phyloP scores from a whole-genome alignment of 1,139 yeast genomes.

The Yamadazyma spencermartinsiae region DNA sequence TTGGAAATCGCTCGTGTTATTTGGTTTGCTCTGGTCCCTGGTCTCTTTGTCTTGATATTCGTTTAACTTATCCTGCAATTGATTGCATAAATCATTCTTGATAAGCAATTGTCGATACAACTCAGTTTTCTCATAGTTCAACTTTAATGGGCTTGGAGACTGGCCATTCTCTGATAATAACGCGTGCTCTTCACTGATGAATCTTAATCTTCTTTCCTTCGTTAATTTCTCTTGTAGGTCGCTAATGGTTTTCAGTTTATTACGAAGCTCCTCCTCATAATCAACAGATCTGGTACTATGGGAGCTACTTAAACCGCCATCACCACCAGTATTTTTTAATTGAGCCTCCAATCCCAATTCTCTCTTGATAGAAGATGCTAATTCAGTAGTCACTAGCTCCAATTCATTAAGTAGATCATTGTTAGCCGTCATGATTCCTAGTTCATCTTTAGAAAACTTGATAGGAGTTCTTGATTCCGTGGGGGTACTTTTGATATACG shows the following conservation, averaged over 20 bases:
- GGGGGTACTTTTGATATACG: constrained; percentile 7
- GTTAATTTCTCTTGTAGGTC: constrained; percentile 58
- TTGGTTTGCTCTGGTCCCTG: constrained; percentile 4
- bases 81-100: constrained; percentile 49
- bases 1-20: constrained; percentile 7
- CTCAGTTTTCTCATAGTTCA: constrained; percentile 58
- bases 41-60: constrained; percentile 25
- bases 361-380: constrained; percentile 68
- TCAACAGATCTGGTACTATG: constrained; percentile 15
- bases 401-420: constrained; percentile 60
- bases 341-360: constrained; percentile 59
- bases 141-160: constrained; percentile 53
- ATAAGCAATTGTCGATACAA: constrained; percentile 46
- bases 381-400: constrained; percentile 66
- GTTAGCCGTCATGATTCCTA: constrained; percentile 62
- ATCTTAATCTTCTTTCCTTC: constrained; percentile 64
- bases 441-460: constrained; percentile 56
- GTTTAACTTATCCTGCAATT: constrained; percentile 41
- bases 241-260: constrained; percentile 48
- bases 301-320: constrained; percentile 11
- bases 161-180: constrained; percentile 55
- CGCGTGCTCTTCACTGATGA: constrained; percentile 70
- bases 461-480: constrained; percentile 11
- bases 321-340: constrained; percentile 21
- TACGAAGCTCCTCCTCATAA: constrained; percentile 30